Conservation (phyloP, 2,329 filamentous ascomycete genomes). For the Teratosphaeria destructans region DNA sequence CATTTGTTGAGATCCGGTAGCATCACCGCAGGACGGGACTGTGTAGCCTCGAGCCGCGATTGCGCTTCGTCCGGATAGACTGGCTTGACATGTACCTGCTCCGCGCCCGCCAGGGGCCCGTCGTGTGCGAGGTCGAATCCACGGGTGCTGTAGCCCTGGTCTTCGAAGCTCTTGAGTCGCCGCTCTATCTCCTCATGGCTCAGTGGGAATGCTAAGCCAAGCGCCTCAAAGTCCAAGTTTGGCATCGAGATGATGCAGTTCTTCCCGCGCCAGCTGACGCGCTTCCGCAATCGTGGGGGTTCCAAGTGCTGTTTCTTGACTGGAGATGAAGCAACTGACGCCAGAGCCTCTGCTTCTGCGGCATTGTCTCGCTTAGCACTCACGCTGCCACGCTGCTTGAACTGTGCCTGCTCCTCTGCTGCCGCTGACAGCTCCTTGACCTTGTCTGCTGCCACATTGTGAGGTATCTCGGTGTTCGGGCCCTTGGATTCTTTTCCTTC, state of each 20-base stretch:
- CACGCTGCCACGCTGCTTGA: background rate
- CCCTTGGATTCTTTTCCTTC: background rate
- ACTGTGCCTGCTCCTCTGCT: background rate
- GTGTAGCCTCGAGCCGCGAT: constrained; percentile 6
- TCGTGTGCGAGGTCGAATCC: constrained; percentile 55
- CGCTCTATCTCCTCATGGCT: constrained; percentile 44
- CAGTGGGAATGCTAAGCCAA: constrained; percentile 34
- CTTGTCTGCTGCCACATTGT: background rate
- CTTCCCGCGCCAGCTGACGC: constrained; percentile 36
- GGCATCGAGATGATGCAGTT: constrained; percentile 37
- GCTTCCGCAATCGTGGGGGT: constrained; percentile 33
- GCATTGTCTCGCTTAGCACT: background rate
- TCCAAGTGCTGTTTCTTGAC: constrained; percentile 8
- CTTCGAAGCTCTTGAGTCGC: constrained; percentile 57
- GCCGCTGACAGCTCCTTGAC: background rate
- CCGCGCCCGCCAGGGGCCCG: constrained; percentile 5
- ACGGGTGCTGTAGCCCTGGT: constrained; percentile 56
- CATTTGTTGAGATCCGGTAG: constrained; percentile 63
- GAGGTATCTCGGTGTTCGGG: background rate
- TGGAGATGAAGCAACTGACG: background rate
- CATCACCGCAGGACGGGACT: constrained; percentile 49
- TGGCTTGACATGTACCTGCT: constrained; percentile 48
- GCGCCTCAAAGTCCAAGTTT: constrained; percentile 31
- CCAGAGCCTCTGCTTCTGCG: constrained; percentile 1
- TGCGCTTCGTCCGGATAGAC: constrained; percentile 53